These are phyloP conservation scores for Zancudomyces culisetae DNA, from an alignment of 371 early-diverging fungal species.

Conservation along the genomic window DNA sequence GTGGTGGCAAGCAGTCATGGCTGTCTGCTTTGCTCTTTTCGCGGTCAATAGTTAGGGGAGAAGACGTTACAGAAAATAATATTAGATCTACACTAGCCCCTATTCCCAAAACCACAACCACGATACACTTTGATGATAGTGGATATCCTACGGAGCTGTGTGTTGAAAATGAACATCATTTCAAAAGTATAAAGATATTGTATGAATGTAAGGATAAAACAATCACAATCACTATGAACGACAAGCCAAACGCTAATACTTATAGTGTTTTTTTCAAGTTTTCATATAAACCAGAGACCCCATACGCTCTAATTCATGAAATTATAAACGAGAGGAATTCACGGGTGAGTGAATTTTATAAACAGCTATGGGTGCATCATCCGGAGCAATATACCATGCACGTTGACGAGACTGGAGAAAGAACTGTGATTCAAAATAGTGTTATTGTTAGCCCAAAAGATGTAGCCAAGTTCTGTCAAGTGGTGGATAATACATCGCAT, in stretches of 20 bases:
- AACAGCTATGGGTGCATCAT: conserved; percentile 61
- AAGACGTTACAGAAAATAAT: not conserved
- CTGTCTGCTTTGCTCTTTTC: not conserved
- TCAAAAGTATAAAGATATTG: not conserved
- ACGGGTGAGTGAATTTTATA: conserved; percentile 83
- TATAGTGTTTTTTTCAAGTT: conserved; percentile 59
- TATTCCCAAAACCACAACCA: not conserved
- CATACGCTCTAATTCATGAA: conserved; percentile 77
- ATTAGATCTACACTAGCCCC: not conserved
- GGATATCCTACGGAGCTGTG: not conserved
- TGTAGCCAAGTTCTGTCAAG: conserved; percentile 62
- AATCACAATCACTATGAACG: not conserved
- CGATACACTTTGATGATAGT: not conserved
- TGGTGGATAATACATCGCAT: conserved; percentile 71
- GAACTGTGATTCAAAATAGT: not conserved
- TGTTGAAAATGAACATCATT: not conserved
- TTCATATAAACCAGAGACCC: conserved; percentile 58
- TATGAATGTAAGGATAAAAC: not conserved
- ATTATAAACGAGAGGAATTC: conserved; percentile 83
- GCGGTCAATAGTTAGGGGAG: not conserved
- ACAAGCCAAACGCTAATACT: not conserved
- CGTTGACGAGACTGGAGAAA: not conserved
- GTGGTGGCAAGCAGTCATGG: not conserved
- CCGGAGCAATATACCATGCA: not conserved
- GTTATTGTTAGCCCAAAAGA: conserved; percentile 31